Base-by-base conservation (phyloP, 305 asterid species). In the Plantago rigida region DNA sequence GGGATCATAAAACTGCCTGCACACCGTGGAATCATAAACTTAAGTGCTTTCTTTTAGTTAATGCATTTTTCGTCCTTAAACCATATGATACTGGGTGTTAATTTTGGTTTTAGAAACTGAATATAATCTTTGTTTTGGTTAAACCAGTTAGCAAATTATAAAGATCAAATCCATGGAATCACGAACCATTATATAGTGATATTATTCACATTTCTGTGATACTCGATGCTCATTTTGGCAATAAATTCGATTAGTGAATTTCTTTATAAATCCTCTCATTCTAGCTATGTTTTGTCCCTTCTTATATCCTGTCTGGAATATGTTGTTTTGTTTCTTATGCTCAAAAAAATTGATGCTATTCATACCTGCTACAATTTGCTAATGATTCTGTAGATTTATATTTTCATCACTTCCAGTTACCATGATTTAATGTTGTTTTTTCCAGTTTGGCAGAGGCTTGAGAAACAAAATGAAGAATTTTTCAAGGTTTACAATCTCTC, bases 381-480 rank as follows among this genome's bases (percentile, higher is more conserved):
- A 39, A 13, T 6, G 44, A 53, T 9, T 53, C 17, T 53, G 42
- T 26, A 28, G 29, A 15, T 53, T 28, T 53, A 14, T 24, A 49
- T 26, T 65, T 47, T 56, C 24, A 58, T 58, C 49, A 2, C 1
- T 12, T 56, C 31, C 26, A 14, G 7, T 56, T 58, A 41, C 51
- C 13, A 5, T 55, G 26, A 41, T 66, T 47, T 41, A 31, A 22
- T 59, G 44, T 41, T 22, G 1, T 22, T 2, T 53, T 56, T 71
- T 77, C 59, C 84, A 85, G 90, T 85, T 65, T 85, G 87, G 90
- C 73, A 71, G 74, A 78, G 68, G 78, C 86, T 85, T 57, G 84
- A 79, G 68, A 73, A 73, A 36, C 79, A 79, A 65, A 81, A 83
- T 57, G 77, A 36, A 53, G 90, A 76, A 11, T 82, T 82, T 65